Evolutionary conservation across 805 yeast genomes (phyloP).

Genomic region (Metschnikowia borealis): DNA sequence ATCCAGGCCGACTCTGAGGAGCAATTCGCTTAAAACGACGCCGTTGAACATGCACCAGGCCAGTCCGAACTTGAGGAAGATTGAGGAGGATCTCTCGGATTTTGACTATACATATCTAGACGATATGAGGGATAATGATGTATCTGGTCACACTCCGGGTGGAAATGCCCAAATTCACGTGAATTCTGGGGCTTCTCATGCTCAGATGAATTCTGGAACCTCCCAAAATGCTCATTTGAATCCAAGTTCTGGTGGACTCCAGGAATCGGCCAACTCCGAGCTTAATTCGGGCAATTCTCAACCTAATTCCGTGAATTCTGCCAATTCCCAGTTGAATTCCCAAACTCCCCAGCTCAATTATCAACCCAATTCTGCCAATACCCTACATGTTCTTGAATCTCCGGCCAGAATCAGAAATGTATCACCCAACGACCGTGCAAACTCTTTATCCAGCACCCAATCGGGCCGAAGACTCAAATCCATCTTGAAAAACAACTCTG

Average conservation of each 20-base stretch:
- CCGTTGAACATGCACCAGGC: constrained; percentile 14
- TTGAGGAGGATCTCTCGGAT: constrained; percentile 41
- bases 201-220: no score
- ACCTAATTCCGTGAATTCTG: neutral
- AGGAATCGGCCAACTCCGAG: neutral
- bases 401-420: neutral
- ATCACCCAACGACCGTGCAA: constrained; percentile 3
- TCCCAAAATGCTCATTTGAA: no score
- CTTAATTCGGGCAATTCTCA: neutral
- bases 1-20: constrained; percentile 31
- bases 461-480: constrained; percentile 30
- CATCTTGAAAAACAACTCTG: constrained; percentile 27
- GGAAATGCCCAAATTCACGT: no score
- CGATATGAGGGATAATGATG: neutral
- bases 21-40: constrained; percentile 25
- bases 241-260: no score
- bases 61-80: constrained; percentile 29
- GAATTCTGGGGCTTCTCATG: no score
- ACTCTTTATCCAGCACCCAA: constrained; percentile 14
- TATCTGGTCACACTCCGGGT: no score
- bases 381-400: neutral
- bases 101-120: constrained; percentile 42
- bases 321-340: neutral
- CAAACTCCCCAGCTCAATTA: neutral
- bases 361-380: neutral